Evolutionary conservation across 208 protist genomes (phyloP).

Genomic region (Phytomonas sp.): DNA sequence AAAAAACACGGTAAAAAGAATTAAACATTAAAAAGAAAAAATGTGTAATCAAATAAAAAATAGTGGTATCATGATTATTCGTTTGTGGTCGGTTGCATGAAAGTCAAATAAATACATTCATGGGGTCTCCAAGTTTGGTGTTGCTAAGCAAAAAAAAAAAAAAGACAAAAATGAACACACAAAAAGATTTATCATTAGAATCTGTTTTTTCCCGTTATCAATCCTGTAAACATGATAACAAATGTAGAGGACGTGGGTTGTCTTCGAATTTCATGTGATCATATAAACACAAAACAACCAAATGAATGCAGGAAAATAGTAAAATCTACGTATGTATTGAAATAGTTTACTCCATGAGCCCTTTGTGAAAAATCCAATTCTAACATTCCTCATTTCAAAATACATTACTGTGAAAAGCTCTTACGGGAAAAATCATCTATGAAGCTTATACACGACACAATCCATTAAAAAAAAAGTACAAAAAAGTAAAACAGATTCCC

Average conservation of each 20-base stretch:
- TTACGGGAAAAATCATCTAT: background rate
- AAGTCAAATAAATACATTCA: background rate
- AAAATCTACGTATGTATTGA: background rate
- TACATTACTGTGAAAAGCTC: background rate
- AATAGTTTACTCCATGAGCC: background rate
- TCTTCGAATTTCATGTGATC: background rate
- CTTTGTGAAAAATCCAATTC: background rate
- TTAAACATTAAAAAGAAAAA: constrained; percentile 12
- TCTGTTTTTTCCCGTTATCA: background rate
- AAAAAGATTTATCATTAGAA: constrained; percentile 1
- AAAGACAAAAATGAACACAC: constrained; percentile 1
- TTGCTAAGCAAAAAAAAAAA: constrained; percentile 6
- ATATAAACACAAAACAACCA: background rate
- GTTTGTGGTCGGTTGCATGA: background rate
- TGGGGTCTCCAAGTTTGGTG: background rate
- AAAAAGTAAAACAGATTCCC: constrained; percentile 5
- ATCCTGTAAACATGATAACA: background rate
- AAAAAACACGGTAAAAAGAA: constrained; percentile 3
- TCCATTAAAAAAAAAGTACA: constrained; percentile 13
- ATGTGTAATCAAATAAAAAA: constrained; percentile 7
- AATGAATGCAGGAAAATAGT: background rate
- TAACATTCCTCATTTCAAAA: background rate
- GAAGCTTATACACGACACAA: background rate
- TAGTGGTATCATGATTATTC: background rate
- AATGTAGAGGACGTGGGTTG: background rate